Percentiles rank a stretch among this genome's conserved stretches.
phyloP scores from a whole-genome alignment of 768 basidiomycete species.

The Mycena floridula region DNA sequence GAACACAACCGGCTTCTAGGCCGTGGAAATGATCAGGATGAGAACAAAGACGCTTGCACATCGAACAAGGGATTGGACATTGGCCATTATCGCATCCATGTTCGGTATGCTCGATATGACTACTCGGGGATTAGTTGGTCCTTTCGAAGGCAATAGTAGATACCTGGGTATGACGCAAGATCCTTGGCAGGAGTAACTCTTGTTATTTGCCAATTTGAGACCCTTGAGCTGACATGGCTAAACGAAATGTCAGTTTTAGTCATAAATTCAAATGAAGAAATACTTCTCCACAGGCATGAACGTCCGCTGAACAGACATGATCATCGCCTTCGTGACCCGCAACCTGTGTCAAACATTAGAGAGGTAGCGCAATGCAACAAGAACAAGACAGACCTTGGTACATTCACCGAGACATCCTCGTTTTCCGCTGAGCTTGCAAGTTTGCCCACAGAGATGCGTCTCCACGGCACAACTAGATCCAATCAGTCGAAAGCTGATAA shows the following conservation, averaged over 20 bases:
- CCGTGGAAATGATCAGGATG: conserved; percentile 47
- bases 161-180: conserved; percentile 39
- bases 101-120: conserved; percentile 35
- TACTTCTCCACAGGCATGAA: conserved; percentile 54
- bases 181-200: conserved; percentile 33
- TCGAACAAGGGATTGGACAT: conserved; percentile 47
- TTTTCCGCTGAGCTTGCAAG: conserved; percentile 38
- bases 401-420: conserved; percentile 48
- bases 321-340: conserved; percentile 39
- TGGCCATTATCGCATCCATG: conserved; percentile 47
- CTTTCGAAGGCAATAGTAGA: not conserved
- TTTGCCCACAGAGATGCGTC: conserved; percentile 47
- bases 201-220: conserved; percentile 21
- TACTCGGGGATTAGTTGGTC: conserved; percentile 13
- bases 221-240: conserved; percentile 37
- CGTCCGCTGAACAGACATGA: conserved; percentile 46
- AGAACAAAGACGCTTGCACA: conserved; percentile 51
- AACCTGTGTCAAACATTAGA: conserved; percentile 24
- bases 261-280: not conserved
- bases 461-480: conserved; percentile 44
- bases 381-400: conserved; percentile 33
- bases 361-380: not conserved
- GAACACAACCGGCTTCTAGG: conserved; percentile 28
- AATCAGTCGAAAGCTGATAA: not conserved
- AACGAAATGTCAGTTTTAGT: conserved; percentile 4